A percentile compares a stretch with the other conserved stretches of the same genome.
Conservation (phyloP, 1,284 basidiomycete species). For the Psilocybe mexicana region DNA sequence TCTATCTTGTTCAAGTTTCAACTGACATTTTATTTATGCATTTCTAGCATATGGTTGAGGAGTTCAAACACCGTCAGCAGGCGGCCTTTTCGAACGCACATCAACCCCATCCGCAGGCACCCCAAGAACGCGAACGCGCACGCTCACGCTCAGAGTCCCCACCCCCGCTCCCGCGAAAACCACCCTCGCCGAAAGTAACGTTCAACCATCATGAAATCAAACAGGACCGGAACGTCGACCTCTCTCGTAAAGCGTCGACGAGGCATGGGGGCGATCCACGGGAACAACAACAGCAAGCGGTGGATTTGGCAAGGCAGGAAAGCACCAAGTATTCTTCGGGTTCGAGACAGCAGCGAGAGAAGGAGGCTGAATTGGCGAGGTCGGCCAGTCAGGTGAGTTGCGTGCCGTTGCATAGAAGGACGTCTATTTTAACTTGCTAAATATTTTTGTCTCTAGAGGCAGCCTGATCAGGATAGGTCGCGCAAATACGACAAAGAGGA, state of each 20-base stretch:
- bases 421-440: neutral
- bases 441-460: constrained; percentile 7
- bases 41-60: constrained; percentile 21
- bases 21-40: neutral
- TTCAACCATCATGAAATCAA: constrained; percentile 23
- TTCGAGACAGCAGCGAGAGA: constrained; percentile 6
- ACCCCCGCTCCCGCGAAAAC: constrained; percentile 24
- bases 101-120: constrained; percentile 15
- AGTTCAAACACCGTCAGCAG: constrained; percentile 19
- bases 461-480: constrained; percentile 18
- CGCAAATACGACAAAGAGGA: constrained; percentile 15
- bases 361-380: constrained; percentile 17
- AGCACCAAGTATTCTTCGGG: constrained; percentile 16
- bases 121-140: constrained; percentile 16
- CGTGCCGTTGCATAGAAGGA: no score
- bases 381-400: constrained; percentile 20
- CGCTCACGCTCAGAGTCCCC: constrained; percentile 25
- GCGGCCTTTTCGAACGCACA: constrained; percentile 7
- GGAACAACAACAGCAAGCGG: constrained; percentile 16
- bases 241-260: constrained; percentile 19
- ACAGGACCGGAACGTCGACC: constrained; percentile 14
- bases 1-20: neutral
- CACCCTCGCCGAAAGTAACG: constrained; percentile 26
- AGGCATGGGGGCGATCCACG: constrained; percentile 16
- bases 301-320: constrained; percentile 20